phyloP scores from a whole-genome alignment of 768 basidiomycete genomes.

The Rhodocollybia butyracea region DNA sequence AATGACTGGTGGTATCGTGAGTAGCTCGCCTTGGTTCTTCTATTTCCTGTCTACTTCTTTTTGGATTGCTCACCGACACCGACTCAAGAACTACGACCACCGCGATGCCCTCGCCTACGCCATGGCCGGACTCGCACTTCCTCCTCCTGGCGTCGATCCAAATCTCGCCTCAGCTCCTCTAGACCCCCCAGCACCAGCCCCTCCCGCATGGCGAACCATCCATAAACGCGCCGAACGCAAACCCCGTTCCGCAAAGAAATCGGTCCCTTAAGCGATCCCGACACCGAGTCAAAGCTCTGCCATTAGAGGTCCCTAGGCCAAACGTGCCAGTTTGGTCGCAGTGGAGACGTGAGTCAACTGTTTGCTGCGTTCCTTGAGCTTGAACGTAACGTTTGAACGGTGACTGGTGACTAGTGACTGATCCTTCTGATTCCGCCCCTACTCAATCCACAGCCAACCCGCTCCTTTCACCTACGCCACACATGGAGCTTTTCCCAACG shows the following conservation, averaged over 20 bases:
- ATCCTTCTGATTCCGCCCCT: too few species aligned
- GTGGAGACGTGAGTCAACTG: conserved; percentile 55
- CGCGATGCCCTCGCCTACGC: not conserved
- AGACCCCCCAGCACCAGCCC: conserved; percentile 35
- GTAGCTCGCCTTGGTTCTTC: not conserved
- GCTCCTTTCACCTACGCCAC: too few species aligned
- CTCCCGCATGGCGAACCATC: conserved; percentile 53
- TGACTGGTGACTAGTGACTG: too few species aligned
- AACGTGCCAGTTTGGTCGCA: conserved; percentile 52
- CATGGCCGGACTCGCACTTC: conserved; percentile 7
- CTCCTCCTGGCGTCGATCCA: conserved; percentile 10
- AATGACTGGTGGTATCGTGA: conserved; percentile 41
- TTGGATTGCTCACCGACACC: not conserved
- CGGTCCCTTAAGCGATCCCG: conserved; percentile 8
- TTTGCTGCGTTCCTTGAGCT: too few species aligned
- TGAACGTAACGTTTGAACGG: too few species aligned
- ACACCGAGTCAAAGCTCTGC: conserved; percentile 23
- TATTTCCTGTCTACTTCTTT: not conserved
- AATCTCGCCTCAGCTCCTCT: conserved; percentile 21
- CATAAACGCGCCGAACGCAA: conserved; percentile 14
- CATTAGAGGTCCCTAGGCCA: conserved; percentile 16
- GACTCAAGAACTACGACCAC: not conserved
- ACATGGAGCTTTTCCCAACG: too few species aligned
- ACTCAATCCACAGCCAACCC: too few species aligned
- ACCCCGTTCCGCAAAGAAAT: conserved; percentile 30